Evolutionary conservation across 768 basidiomycete genomes (phyloP), one percentile per base, ranked within the genome.

Genomic region (Leccinum ochraceum): DNA sequence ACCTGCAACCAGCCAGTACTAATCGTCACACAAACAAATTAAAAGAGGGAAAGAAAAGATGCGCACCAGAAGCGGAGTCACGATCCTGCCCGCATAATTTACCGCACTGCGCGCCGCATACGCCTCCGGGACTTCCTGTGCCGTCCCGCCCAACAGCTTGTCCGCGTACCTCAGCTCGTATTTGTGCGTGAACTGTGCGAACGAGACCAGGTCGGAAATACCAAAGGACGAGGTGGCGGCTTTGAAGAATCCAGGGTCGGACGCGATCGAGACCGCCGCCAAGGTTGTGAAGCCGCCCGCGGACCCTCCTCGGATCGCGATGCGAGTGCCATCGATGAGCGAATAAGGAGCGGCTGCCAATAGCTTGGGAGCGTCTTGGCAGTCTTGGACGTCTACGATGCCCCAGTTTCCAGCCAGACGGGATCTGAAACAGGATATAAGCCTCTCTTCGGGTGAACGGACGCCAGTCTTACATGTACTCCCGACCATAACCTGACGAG

Each of bases 251-350:
- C 78, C 71, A 0, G 78, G 72, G 11, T 77, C 74, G 10, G 74
- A 78, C 11, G 79, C 78, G 32, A 73, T 67, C 56, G 78, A 78
- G 10, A 86, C 71, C 10, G 79, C 65, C 0, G 76, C 78, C 36
- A 94, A 81, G 6, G 80, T 79, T 2, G 89, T 90, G 71, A 80
- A 91, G 0, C 92, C 92, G 2, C 92, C 90, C 4, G 90, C 82
- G 13, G 88, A 90, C 0, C 83, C 79, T 0, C 92, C 92, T 3
- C 88, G 85, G 61, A 94, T 86, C 17, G 85, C 83, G 5, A 83
- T 78, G 8, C 91, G 86, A 53, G 81, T 73, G 2, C 77, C 74
- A 62, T 94, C 92, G 57, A 90, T 80, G 65, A 87, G 81, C 9
- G 79, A 76, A 67, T 83, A 72, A 0, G 81, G 79, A 1, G 71